These are phyloP conservation scores for Lolium perenne DNA, from an alignment of 176 grass and related monocot species.

Conservation along the genomic window DNA sequence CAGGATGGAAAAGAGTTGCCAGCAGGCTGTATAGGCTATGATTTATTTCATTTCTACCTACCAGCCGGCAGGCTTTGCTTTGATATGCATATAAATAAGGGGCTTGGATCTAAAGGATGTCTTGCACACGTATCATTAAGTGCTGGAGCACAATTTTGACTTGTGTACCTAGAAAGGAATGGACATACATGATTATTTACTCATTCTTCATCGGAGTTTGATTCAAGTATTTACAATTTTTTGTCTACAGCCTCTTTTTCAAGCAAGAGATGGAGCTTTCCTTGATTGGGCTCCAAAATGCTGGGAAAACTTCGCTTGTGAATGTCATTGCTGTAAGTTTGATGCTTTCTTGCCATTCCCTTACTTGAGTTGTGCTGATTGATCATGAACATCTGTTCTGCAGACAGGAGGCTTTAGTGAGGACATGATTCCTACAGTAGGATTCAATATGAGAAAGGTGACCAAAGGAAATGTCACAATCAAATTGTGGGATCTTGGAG, in stretches of 20 bases:
- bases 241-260: slow-evolving; percentile 79
- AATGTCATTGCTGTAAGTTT: slow-evolving; percentile 91
- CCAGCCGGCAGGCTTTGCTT: slow-evolving; percentile 30
- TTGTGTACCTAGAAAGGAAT: slow-evolving; percentile 15
- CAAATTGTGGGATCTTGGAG: slow-evolving; percentile 99
- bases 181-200: neutral
- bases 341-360: slow-evolving; percentile 15
- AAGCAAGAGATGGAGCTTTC: slow-evolving; percentile 99
- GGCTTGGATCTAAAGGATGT: slow-evolving; percentile 27
- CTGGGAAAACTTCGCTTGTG: slow-evolving; percentile 96
- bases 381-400: slow-evolving; percentile 27
- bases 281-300: slow-evolving; percentile 99
- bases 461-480: slow-evolving; percentile 99
- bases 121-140: slow-evolving; percentile 33
- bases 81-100: slow-evolving; percentile 36
- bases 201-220: neutral
- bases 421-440: slow-evolving; percentile 99
- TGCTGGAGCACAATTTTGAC: slow-evolving; percentile 33
- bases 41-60: slow-evolving; percentile 47
- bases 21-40: slow-evolving; percentile 33
- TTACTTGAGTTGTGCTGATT: slow-evolving; percentile 15
- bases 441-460: slow-evolving; percentile 99
- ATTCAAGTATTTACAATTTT: neutral
- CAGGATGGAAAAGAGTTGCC: slow-evolving; percentile 17
- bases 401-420: slow-evolving; percentile 97